Evolutionary conservation across 1,284 basidiomycete genomes (phyloP).

Genomic region (Apiotrichum porosum): DNA sequence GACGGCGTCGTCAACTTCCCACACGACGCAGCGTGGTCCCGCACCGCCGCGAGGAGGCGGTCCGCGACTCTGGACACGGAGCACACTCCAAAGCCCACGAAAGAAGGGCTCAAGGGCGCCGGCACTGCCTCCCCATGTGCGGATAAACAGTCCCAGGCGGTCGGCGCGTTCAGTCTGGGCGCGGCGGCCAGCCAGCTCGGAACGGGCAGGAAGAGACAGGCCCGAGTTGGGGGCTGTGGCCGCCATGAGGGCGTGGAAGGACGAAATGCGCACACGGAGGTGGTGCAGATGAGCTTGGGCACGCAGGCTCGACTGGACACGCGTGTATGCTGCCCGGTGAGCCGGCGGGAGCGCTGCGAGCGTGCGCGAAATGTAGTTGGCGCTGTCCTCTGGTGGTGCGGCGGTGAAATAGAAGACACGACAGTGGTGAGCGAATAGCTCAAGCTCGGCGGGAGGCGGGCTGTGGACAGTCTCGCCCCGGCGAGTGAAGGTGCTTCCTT

Average conservation of each 20-base stretch:
- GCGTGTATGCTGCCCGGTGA: constrained; percentile 40
- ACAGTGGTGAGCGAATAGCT: constrained; percentile 41
- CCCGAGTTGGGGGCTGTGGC: constrained; percentile 32
- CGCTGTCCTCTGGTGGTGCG: constrained; percentile 28
- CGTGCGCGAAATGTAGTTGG: constrained; percentile 33
- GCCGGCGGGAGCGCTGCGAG: constrained; percentile 34
- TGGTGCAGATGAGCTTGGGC: constrained; percentile 43
- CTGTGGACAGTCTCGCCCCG: constrained; percentile 24
- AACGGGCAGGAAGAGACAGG: constrained; percentile 28
- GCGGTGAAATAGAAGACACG: constrained; percentile 32
- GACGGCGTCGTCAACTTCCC: constrained; percentile 48
- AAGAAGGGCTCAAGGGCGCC: constrained; percentile 45
- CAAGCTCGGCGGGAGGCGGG: constrained; percentile 27
- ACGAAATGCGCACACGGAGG: constrained; percentile 36
- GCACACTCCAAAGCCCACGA: constrained; percentile 32
- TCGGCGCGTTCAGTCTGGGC: constrained; percentile 33
- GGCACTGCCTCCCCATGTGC: constrained; percentile 32
- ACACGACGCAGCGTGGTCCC: constrained; percentile 32
- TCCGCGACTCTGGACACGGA: constrained; percentile 37
- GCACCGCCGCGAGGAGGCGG: constrained; percentile 25
- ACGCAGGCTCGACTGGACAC: constrained; percentile 36
- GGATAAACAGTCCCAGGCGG: constrained; percentile 27
- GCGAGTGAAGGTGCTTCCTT: constrained; percentile 24
- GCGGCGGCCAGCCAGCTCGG: constrained; percentile 18
- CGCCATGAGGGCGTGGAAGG: constrained; percentile 41